Evolutionary conservation across 495 filamentous ascomycete genomes (phyloP).

Genomic region (Penicillium ochrochloron): DNA sequence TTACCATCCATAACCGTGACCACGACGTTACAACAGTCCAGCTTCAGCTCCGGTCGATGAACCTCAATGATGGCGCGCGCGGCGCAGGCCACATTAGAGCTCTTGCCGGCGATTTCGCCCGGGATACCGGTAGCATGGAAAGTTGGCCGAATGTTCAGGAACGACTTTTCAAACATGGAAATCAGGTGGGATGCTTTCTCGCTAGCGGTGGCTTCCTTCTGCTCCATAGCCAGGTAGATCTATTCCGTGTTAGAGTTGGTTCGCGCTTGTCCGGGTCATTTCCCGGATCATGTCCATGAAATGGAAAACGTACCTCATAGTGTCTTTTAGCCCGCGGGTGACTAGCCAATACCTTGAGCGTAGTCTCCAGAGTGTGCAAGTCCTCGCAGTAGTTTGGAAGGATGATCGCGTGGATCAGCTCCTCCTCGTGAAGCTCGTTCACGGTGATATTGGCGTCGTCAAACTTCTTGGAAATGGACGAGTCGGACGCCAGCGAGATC

Average conservation of each 20-base stretch:
- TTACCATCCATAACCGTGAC: constrained; percentile 72
- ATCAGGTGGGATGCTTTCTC: constrained; percentile 59
- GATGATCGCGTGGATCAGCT: constrained; percentile 65
- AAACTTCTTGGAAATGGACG: constrained; percentile 17
- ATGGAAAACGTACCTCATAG: constrained; percentile 61
- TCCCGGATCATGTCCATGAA: neutral
- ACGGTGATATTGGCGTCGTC: constrained; percentile 1
- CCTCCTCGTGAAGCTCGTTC: constrained; percentile 25
- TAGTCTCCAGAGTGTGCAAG: constrained; percentile 64
- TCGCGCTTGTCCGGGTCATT: neutral
- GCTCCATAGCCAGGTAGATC: constrained; percentile 76
- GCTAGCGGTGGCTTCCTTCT: constrained; percentile 57
- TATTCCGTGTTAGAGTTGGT: constrained; percentile 29
- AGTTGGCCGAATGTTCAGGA: constrained; percentile 63
- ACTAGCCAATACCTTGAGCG: constrained; percentile 65
- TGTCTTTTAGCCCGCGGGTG: constrained; percentile 64
- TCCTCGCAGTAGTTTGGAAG: constrained; percentile 75
- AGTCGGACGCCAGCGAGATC: constrained; percentile 17
- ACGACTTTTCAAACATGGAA: constrained; percentile 59
- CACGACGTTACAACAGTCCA: constrained; percentile 60
- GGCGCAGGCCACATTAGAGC: constrained; percentile 70
- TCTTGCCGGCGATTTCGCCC: constrained; percentile 68
- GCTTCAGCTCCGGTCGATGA: constrained; percentile 45
- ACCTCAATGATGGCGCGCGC: constrained; percentile 63
- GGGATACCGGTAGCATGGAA: constrained; percentile 64